A percentile compares a stretch with the other conserved stretches of the same genome.
phyloP scores from a whole-genome alignment of 768 basidiomycete species.

The Rossbeevera mucosa region DNA sequence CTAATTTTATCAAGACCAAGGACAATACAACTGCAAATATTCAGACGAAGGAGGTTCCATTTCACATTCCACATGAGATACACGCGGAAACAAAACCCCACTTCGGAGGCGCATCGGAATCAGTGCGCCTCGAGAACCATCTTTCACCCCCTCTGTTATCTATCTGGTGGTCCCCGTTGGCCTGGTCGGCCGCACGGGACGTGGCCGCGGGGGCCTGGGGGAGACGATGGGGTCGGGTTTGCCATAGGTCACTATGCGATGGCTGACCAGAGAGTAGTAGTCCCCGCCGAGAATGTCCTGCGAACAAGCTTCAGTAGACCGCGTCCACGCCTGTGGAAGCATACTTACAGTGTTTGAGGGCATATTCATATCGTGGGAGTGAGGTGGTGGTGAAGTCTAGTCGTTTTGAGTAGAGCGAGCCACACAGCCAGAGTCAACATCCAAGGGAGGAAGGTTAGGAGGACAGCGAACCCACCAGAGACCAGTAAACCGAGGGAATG shows the following conservation, averaged over 20 bases:
- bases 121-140: neutral
- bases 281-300: constrained; percentile 2
- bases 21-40: neutral
- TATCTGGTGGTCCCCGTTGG: neutral
- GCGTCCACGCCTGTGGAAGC: neutral
- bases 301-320: constrained; percentile 1
- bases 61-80: neutral
- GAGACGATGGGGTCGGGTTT: neutral
- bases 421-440: constrained; percentile 1
- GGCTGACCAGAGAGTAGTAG: neutral
- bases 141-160: neutral
- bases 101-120: neutral
- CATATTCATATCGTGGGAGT: constrained; percentile 11
- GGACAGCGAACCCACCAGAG: constrained; percentile 1
- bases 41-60: neutral
- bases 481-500: neutral
- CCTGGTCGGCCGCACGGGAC: constrained; percentile 4
- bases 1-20: no score
- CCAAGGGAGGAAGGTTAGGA: neutral
- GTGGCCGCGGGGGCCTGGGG: neutral
- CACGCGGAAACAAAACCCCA: neutral
- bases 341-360: neutral
- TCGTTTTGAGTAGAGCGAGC: neutral
- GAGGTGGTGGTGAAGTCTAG: neutral
- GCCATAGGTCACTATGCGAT: constrained; percentile 2